These are phyloP conservation scores for Candida gigantensis DNA, from an alignment of 1,139 yeast genomes.

Conservation along the genomic window DNA sequence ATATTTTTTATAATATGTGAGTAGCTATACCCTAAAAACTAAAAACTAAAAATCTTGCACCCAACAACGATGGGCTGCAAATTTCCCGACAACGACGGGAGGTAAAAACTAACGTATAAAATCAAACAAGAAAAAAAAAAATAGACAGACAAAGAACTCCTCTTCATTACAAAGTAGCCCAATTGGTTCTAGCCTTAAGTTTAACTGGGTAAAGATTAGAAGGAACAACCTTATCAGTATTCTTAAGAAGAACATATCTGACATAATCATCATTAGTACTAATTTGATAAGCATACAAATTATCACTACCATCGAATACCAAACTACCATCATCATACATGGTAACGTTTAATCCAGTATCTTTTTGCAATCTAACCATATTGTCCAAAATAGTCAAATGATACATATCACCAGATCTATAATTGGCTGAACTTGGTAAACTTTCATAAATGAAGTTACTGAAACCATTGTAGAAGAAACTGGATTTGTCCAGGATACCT, in stretches of 20 bases:
- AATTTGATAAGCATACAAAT: constrained; percentile 1
- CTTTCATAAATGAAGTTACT: not conserved
- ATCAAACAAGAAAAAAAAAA: not conserved
- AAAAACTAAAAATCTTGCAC: no score
- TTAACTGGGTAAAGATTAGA: not conserved
- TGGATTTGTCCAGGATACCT: not conserved
- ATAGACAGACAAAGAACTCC: not conserved
- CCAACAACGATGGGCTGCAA: no score
- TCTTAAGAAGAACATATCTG: not conserved
- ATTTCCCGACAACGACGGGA: no score
- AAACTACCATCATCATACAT: constrained; percentile 2
- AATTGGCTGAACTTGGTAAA: not conserved
- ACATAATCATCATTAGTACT: not conserved
- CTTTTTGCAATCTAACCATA: constrained; percentile 2
- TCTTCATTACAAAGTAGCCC: constrained; percentile 3
- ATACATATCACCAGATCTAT: not conserved
- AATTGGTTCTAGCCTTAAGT: constrained; percentile 1
- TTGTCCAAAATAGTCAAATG: not conserved
- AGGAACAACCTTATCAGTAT: not conserved
- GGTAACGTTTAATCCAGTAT: constrained; percentile 1
- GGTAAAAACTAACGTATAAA: no score
- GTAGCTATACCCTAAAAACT: no score
- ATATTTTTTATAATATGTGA: not conserved
- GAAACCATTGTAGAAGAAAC: not conserved
- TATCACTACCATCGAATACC: constrained; percentile 2